Base-by-base conservation (phyloP, 2,329 filamentous ascomycete species). In the Rugonectria rugulosa region DNA sequence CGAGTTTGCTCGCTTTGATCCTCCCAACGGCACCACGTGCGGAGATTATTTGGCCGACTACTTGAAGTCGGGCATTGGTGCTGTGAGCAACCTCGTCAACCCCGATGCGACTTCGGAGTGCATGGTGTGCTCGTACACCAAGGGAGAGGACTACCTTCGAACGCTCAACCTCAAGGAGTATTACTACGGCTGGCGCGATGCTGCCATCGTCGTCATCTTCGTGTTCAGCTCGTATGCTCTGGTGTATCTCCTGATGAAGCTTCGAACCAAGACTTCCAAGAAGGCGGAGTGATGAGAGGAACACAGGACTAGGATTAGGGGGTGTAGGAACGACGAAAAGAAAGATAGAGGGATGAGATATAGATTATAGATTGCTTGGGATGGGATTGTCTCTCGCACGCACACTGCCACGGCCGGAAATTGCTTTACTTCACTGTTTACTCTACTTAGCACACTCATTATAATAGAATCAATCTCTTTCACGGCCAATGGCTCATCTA, bases 131-230 rank as follows among this genome's bases (percentile, higher is more conserved):
- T 76, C 84, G 58, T 90, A 84, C 67, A 71, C 69, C 2, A 71
- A 66, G 15, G 87, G 86, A 0, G 76, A 79, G 6, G 87, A 88
- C 53, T 90, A 88, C 60, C 68, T 90, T 3, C 63, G 71, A 2
- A 83, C 78, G 0, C 59, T 90, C 11, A 88, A 89, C 65, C 63
- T 90, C 7, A 75, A 77, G 1, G 77, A 84, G 4, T 84, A 88
- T 61, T 83, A 79, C 57, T 86, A 85, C 61, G 87, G 85, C 0
- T 91, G 88, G 88, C 79, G 88, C 43, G 79, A 90, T 70, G 83
- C 84, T 0, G 88, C 67, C 0, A 85, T 89, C 42, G 79, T 82
- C 3, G 81, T 80, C 2, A 72, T 84, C 5, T 87, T 88, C 60
- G 80, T 75, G 1, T 56, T 84, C 32, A 81, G 77, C 51, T 81